Evolutionary conservation across 2,329 filamentous ascomycete genomes (phyloP).

Genomic region (Aaosphaeria arxii): DNA sequence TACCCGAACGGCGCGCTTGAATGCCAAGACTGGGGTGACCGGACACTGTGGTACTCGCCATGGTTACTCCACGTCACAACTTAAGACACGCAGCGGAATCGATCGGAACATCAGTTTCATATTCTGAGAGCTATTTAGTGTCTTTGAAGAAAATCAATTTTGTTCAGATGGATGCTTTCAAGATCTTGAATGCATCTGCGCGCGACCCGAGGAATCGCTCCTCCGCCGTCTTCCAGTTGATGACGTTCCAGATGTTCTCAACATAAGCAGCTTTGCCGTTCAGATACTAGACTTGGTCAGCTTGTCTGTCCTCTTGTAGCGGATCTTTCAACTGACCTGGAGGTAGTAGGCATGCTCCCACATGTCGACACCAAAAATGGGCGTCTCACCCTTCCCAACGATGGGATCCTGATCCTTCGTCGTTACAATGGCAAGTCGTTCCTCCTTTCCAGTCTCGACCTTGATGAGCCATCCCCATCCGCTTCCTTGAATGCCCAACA

Average conservation of each 20-base stretch:
- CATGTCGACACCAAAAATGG: slow-evolving; percentile 79
- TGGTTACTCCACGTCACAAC: no score
- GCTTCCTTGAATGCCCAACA: slow-evolving; percentile 75
- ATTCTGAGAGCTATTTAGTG: no score
- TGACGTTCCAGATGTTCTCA: slow-evolving; percentile 72
- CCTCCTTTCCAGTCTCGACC: slow-evolving; percentile 53
- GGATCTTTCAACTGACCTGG: slow-evolving; percentile 50
- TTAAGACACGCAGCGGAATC: no score
- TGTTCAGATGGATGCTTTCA: slow-evolving; percentile 33
- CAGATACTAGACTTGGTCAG: slow-evolving; percentile 55
- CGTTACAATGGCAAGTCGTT: slow-evolving; percentile 64
- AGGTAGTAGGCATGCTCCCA: slow-evolving; percentile 94
- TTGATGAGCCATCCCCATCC: slow-evolving; percentile 87
- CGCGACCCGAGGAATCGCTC: slow-evolving; percentile 54
- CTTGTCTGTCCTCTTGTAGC: neutral
- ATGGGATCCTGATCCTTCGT: slow-evolving; percentile 87
- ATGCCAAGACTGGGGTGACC: slow-evolving; percentile 6
- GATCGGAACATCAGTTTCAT: no score
- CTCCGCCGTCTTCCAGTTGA: slow-evolving; percentile 74
- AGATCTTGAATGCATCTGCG: slow-evolving; percentile 36
- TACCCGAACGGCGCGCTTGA: slow-evolving; percentile 20
- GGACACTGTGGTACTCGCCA: slow-evolving; percentile 19
- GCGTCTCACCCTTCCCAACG: slow-evolving; percentile 58
- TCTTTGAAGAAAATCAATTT: neutral
- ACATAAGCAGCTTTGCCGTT: slow-evolving; percentile 75